phyloP scores from a whole-genome alignment of 805 yeast genomes.

The Pichia gijzeniarum region DNA sequence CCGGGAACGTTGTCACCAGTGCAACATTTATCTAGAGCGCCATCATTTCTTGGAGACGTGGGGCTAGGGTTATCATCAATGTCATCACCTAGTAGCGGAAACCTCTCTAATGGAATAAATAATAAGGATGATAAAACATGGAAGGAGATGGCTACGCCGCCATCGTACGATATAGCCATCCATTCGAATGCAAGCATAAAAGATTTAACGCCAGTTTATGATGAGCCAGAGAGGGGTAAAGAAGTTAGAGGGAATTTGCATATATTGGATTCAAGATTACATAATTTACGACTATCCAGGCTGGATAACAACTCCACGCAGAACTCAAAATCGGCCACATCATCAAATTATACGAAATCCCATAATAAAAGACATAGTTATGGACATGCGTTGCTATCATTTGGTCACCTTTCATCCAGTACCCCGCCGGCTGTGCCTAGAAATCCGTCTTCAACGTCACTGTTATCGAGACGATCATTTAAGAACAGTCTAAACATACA shows the following conservation, averaged over 20 bases:
- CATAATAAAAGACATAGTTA: neutral
- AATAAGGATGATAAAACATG: slow-evolving; percentile 1
- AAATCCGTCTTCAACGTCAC: slow-evolving; percentile 9
- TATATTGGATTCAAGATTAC: slow-evolving; percentile 27
- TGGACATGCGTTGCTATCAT: neutral
- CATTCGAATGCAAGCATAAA: slow-evolving; percentile 41
- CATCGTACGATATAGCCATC: slow-evolving; percentile 78
- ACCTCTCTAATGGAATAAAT: neutral
- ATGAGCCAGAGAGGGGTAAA: slow-evolving; percentile 28
- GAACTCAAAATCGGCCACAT: neutral
- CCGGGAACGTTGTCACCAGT: slow-evolving; percentile 49
- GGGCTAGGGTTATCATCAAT: neutral
- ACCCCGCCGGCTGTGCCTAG: slow-evolving; percentile 13
- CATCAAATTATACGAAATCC: neutral
- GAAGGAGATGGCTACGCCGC: slow-evolving; percentile 50
- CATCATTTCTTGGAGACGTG: slow-evolving; percentile 34
- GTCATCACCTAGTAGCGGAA: neutral
- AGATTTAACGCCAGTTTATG: slow-evolving; percentile 68
- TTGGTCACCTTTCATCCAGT: neutral
- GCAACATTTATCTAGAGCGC: slow-evolving; percentile 53
- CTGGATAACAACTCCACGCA: neutral
- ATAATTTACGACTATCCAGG: slow-evolving; percentile 16
- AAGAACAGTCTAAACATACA: neutral
- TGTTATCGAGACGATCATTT: slow-evolving; percentile 1
- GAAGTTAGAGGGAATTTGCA: slow-evolving; percentile 24